These are phyloP conservation scores for Hydnomerulius pinastri DNA, from an alignment of 768 basidiomycete genomes.

Conservation along the genomic window DNA sequence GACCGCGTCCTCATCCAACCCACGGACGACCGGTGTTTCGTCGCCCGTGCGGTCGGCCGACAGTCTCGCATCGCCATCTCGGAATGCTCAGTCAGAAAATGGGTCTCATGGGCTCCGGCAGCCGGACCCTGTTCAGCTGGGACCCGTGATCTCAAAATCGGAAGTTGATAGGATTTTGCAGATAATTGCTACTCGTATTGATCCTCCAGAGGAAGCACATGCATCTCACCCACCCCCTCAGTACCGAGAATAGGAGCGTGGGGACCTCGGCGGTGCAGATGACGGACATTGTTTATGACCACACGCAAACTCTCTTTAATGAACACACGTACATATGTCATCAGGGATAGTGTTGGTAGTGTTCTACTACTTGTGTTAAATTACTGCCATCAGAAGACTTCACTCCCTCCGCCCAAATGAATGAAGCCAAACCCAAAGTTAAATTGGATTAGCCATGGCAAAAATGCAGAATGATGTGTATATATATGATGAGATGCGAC, in stretches of 20 bases:
- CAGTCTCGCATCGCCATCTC: not conserved
- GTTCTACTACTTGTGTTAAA: too few species aligned
- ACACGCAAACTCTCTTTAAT: not conserved
- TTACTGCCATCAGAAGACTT: too few species aligned
- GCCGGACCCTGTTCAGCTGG: not conserved
- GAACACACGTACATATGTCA: not conserved
- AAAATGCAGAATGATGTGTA: not conserved
- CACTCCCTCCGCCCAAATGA: not conserved
- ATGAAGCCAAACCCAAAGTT: not conserved
- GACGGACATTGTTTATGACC: not conserved
- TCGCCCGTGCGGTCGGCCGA: not conserved
- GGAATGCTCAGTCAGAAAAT: not conserved
- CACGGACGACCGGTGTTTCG: not conserved
- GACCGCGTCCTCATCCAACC: not conserved
- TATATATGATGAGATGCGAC: constrained; percentile 1
- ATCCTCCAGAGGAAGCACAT: not conserved
- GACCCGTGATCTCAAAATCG: not conserved
- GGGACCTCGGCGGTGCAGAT: too few species aligned
- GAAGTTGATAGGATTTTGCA: constrained; percentile 5
- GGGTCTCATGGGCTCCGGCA: not conserved
- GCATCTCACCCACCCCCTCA: not conserved
- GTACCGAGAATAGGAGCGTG: constrained; percentile 5
- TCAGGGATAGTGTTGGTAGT: too few species aligned
- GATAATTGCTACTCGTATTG: constrained; percentile 8
- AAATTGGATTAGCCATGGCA: not conserved